Percentiles rank a stretch among this genome's conserved stretches.
Evolutionary conservation across 208 protist species (phyloP).

Genomic region (Wallacemonas sp.): DNA sequence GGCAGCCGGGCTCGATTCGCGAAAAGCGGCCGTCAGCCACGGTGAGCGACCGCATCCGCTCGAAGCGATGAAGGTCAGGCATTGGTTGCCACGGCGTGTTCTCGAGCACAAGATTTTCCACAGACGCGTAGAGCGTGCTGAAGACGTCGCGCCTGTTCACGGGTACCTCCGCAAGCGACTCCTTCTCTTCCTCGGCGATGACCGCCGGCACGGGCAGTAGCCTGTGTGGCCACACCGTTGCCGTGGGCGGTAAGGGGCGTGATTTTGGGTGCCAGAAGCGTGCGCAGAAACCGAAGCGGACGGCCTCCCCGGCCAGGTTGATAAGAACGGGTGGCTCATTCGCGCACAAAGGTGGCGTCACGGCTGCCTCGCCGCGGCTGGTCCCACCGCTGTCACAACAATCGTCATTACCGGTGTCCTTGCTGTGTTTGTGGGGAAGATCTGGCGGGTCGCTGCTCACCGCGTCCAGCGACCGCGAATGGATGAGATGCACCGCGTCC

Average conservation of each 20-base stretch:
- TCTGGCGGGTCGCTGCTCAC: background rate
- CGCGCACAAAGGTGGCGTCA: no score
- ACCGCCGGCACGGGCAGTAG: background rate
- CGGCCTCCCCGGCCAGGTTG: no score
- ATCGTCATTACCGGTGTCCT: no score
- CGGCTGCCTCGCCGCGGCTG: no score
- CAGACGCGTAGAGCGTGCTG: constrained; percentile 70
- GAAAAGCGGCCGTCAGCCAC: constrained; percentile 82
- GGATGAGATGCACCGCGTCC: no score
- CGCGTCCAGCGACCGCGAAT: background rate
- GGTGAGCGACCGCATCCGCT: constrained; percentile 84
- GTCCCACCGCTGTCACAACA: no score
- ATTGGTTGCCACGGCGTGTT: constrained; percentile 89
- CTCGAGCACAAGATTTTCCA: constrained; percentile 90
- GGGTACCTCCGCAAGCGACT: constrained; percentile 8
- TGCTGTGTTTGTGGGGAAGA: no score
- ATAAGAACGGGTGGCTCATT: no score
- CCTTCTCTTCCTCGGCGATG: background rate
- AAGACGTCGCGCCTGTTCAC: constrained; percentile 55
- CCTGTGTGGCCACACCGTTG: no score
- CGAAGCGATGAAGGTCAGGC: constrained; percentile 80
- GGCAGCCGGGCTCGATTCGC: constrained; percentile 47
- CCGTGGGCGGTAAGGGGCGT: background rate
- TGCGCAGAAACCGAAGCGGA: no score
- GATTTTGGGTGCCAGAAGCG: no score